Conservation (phyloP, 2,329 filamentous ascomycete species). For the Aureobasidium pullulans region DNA sequence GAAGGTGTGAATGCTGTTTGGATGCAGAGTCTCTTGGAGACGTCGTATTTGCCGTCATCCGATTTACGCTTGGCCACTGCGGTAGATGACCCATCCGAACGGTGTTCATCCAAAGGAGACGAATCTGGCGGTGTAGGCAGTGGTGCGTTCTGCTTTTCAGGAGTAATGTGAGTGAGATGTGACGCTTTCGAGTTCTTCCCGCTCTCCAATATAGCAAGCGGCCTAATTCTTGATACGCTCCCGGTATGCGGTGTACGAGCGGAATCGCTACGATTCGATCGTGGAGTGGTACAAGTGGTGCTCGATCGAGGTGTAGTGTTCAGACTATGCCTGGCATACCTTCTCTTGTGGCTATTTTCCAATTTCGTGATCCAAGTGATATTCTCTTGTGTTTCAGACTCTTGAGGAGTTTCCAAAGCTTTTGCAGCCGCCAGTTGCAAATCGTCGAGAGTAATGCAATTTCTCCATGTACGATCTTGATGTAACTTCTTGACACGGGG, state of each 20-base stretch:
- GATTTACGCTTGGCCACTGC: neutral
- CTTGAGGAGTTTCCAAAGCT: constrained; percentile 43
- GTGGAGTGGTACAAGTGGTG: neutral
- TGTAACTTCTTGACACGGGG: constrained; percentile 71
- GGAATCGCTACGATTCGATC: neutral
- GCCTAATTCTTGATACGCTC: neutral
- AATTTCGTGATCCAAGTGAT: constrained; percentile 54
- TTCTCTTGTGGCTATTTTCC: constrained; percentile 33
- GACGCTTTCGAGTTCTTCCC: neutral
- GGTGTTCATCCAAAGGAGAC: neutral
- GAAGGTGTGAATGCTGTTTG: too few relatives aligned
- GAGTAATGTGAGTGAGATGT: neutral
- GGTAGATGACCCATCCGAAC: neutral
- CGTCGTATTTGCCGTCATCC: neutral
- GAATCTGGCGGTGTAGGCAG: constrained; percentile 10
- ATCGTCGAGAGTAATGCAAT: constrained; percentile 62
- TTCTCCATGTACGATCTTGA: constrained; percentile 61
- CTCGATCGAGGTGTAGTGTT: constrained; percentile 19
- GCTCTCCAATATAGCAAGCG: neutral
- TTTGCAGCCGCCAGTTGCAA: constrained; percentile 59
- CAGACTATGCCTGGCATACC: constrained; percentile 22
- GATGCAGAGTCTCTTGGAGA: neutral
- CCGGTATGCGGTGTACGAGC: neutral
- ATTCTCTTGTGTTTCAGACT: constrained; percentile 55
- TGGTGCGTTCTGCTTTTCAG: neutral